phyloP scores from a whole-genome alignment of 352 stramenopile species.

The Albugo laibachii region DNA sequence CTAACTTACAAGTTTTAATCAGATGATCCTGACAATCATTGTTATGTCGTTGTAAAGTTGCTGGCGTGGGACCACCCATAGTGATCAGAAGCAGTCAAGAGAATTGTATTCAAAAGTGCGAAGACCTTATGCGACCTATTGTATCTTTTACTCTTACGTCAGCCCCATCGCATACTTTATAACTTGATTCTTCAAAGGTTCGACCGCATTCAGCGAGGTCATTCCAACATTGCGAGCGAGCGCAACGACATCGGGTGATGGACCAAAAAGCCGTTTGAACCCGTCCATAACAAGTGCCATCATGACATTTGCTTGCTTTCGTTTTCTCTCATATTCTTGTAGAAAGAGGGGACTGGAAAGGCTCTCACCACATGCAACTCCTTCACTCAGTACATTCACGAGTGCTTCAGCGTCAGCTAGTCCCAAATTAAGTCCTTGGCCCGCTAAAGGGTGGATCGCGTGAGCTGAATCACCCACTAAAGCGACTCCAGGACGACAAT shows the following conservation, averaged over 20 bases:
- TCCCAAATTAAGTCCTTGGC: constrained; percentile 91
- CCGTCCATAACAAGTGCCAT: constrained; percentile 77
- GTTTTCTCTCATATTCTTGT: constrained; percentile 70
- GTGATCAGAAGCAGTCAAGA: no score
- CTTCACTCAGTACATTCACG: constrained; percentile 43
- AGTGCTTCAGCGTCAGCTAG: constrained; percentile 81
- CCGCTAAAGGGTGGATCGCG: constrained; percentile 90
- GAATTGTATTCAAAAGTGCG: no score
- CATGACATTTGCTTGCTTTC: constrained; percentile 63
- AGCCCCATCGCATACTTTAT: constrained; percentile 79
- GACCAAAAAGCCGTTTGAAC: constrained; percentile 79
- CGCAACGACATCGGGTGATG: constrained; percentile 36
- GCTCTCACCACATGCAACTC: constrained; percentile 57
- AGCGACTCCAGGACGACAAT: constrained; percentile 72
- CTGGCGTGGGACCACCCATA: no score
- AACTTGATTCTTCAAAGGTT: constrained; percentile 79
- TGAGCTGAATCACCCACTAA: constrained; percentile 91
- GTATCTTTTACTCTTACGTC: neutral
- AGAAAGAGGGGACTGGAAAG: constrained; percentile 59
- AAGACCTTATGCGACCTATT: no score
- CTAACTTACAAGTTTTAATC: no score
- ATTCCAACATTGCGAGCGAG: constrained; percentile 74
- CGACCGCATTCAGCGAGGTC: constrained; percentile 65
- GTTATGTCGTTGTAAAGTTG: no score
- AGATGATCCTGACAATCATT: no score